These are phyloP conservation scores for Amanita exitialis DNA, from an alignment of 768 basidiomycete species.

Conservation along the genomic window DNA sequence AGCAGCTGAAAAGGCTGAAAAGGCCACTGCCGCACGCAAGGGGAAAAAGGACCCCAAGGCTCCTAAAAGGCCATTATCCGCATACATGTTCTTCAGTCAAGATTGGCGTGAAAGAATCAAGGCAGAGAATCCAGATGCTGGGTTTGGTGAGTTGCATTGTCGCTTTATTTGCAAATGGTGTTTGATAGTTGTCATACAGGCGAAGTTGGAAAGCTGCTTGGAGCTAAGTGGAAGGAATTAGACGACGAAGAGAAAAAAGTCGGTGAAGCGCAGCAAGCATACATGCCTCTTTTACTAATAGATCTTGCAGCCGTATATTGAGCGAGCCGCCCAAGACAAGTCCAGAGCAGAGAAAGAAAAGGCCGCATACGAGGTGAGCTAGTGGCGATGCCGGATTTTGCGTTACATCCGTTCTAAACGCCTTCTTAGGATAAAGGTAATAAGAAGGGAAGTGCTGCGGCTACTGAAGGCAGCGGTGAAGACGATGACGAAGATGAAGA, in stretches of 20 bases:
- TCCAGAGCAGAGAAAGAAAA: constrained; percentile 78
- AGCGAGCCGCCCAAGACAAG: constrained; percentile 84
- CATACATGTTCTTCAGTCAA: constrained; percentile 99
- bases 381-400: neutral
- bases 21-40: constrained; percentile 33
- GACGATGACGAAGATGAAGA: constrained; percentile 28
- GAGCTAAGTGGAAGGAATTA: constrained; percentile 96
- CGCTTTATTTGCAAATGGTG: constrained; percentile 8
- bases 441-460: constrained; percentile 14
- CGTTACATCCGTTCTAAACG: neutral
- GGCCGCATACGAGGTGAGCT: constrained; percentile 34
- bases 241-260: constrained; percentile 90
- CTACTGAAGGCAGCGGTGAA: constrained; percentile 15
- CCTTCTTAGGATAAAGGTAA: constrained; percentile 12
- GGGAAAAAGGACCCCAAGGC: constrained; percentile 73
- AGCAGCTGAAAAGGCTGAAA: constrained; percentile 66
- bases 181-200: constrained; percentile 30
- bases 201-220: constrained; percentile 90
- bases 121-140: constrained; percentile 88
- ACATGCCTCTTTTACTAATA: constrained; percentile 4
- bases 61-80: constrained; percentile 88
- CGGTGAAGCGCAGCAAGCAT: constrained; percentile 9
- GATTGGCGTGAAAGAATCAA: constrained; percentile 96
- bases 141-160: constrained; percentile 58
- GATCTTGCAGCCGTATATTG: constrained; percentile 65